phyloP scores from a whole-genome alignment of 306 rosid species.

The Bauhinia variegata region DNA sequence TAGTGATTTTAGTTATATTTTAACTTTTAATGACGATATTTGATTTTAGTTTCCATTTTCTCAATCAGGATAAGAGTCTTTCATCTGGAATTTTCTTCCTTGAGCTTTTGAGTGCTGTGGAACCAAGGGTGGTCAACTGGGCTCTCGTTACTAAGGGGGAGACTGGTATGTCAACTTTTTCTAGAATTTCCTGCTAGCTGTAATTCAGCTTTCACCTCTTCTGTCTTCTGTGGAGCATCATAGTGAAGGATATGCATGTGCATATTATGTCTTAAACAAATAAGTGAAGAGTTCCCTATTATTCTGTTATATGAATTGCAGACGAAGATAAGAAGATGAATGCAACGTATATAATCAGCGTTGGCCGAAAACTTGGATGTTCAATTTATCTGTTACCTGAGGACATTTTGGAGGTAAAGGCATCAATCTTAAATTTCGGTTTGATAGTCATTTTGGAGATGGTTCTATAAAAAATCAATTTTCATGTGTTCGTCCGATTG shows the following conservation, averaged over 20 bases:
- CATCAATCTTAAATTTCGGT: slow-evolving; percentile 10
- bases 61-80: slow-evolving; percentile 80
- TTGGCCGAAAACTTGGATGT: slow-evolving; percentile 97
- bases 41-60: slow-evolving; percentile 27
- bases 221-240: slow-evolving; percentile 9
- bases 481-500: not conserved
- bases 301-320: slow-evolving; percentile 53
- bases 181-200: not conserved
- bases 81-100: slow-evolving; percentile 92
- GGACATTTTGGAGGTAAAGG: slow-evolving; percentile 84
- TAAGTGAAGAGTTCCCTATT: too few relatives aligned
- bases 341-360: slow-evolving; percentile 95
- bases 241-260: slow-evolving; percentile 29
- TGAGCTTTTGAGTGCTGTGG: slow-evolving; percentile 93
- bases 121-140: slow-evolving; percentile 99
- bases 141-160: slow-evolving; percentile 94
- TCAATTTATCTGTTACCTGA: slow-evolving; percentile 97
- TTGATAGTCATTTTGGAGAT: slow-evolving; percentile 5
- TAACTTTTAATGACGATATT: slow-evolving; percentile 10
- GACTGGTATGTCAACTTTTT: slow-evolving; percentile 62
- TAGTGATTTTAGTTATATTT: not conserved
- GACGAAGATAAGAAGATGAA: slow-evolving; percentile 96
- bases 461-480: slow-evolving; percentile 4
- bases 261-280: too few relatives aligned
- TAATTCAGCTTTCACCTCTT: slow-evolving; percentile 28